These are phyloP conservation scores for Skeletonema tropicum DNA, from an alignment of 108 stramenopile species.

Conservation along the genomic window DNA sequence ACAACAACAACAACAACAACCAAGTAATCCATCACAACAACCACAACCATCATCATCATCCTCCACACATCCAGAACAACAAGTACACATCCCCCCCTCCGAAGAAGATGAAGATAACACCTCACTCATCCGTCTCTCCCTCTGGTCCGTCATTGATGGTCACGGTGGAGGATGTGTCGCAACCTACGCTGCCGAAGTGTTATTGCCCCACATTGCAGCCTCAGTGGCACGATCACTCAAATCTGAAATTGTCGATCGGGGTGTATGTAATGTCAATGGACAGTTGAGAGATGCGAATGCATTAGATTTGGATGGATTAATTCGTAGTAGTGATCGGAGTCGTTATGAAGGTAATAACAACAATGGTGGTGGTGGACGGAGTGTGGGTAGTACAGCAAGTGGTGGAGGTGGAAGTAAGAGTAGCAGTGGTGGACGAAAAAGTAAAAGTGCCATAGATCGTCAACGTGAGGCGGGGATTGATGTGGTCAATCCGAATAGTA, in stretches of 20 bases:
- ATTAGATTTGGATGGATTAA: conserved; percentile 79
- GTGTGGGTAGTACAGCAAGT: not conserved
- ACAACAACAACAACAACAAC: not conserved
- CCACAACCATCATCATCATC: too few relatives aligned
- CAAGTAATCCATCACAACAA: conserved; percentile 32
- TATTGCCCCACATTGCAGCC: conserved; percentile 80
- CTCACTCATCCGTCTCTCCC: conserved; percentile 65
- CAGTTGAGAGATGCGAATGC: conserved; percentile 82
- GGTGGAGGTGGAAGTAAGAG: not conserved
- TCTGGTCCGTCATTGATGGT: conserved; percentile 90
- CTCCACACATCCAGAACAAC: conserved; percentile 11
- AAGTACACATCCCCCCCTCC: not conserved
- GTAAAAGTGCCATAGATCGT: conserved; percentile 2
- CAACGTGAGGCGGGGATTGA: conserved; percentile 50
- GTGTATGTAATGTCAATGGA: conserved; percentile 81
- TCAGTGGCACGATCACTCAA: conserved; percentile 67
- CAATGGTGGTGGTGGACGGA: not conserved
- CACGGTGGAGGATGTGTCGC: conserved; percentile 88
- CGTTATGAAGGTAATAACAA: conserved; percentile 9
- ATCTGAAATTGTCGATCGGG: conserved; percentile 78
- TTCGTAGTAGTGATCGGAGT: conserved; percentile 68
- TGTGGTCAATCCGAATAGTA: conserved; percentile 67
- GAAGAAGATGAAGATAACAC: conserved; percentile 44
- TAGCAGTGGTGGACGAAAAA: not conserved
- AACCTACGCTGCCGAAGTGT: conserved; percentile 74